Base-by-base conservation (phyloP, 768 basidiomycete genomes). In the Macrocybe gigantea region DNA sequence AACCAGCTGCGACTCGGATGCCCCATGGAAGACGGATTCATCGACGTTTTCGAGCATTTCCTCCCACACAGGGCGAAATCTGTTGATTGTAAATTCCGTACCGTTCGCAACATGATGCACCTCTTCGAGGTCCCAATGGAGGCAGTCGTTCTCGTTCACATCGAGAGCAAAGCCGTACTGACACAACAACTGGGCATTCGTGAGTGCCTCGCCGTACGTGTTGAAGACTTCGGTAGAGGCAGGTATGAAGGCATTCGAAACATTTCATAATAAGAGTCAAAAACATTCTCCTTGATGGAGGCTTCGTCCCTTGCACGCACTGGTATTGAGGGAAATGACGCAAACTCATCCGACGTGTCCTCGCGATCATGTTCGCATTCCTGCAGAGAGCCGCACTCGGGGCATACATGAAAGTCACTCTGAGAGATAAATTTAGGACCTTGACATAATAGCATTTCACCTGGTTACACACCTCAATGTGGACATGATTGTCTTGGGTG, bases 101-200 rank as follows among this genome's bases (percentile, higher is more conserved):
- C 31, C 15, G 12, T 43, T 40, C 4, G 48, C 36, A 41, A 55
- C 49, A 42, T 56, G 45, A 40, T 55, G 45, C 6, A 73, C 53
- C 37, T 74, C 69, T 6, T 56, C 54, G 8, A 64, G 41, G 9
- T 63, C 61, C 72, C 74, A 78, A 5, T 60, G 66, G 15, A 85
- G 56, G n/a, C 66, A 58, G 56, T 89, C 86, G 51, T 78, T 70
- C 41, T 83, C 84, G 60, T 89, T 89, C 15, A 72, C 79, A 40
- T 88, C 82, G n/a, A 90, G 71, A 29, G 71, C 60, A 58, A 91
- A 91, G 0, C 88, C 88, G 61, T 90, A 90, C 52, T 75, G 79
- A 11, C 68, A 70, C 44, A 89, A 67, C 10, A 91, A 73, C 55
- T 80, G 66, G 1, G 85, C 78, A 57, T 89, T 90, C 12, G 70